phyloP scores from a whole-genome alignment of 176 grass and related monocot genomes.

The Cenchrus purpureus region DNA sequence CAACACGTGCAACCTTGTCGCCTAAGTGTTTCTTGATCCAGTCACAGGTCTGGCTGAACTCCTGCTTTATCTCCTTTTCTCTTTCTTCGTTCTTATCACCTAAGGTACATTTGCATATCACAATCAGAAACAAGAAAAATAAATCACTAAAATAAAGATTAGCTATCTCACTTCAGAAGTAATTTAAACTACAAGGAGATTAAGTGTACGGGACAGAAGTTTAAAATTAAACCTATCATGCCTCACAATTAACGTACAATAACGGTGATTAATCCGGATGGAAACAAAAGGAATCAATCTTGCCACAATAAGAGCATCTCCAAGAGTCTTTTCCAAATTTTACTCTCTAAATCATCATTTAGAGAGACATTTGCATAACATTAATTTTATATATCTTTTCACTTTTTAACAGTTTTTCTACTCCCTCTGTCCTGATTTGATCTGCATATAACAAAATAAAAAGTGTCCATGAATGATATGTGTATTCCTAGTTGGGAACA shows the following conservation, averaged over 20 bases:
- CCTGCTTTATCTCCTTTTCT: conserved; percentile 90
- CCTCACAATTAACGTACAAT: background rate
- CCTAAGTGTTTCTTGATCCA: conserved; percentile 97
- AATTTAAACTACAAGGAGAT: background rate
- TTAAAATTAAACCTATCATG: background rate
- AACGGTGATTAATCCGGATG: background rate
- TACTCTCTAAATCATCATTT: no score
- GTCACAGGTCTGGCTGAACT: conserved; percentile 86
- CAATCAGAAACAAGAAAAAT: conserved; percentile 33
- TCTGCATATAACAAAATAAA: no score
- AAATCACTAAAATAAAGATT: background rate
- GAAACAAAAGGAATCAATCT: background rate
- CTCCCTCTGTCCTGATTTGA: no score
- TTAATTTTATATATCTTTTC: no score
- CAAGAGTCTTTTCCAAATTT: no score
- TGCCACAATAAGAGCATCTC: no score
- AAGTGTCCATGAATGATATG: no score
- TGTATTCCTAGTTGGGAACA: no score
- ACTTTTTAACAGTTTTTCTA: no score
- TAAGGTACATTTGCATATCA: conserved; percentile 36
- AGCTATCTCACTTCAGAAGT: conserved; percentile 3
- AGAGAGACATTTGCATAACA: no score
- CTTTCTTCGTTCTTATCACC: conserved; percentile 93
- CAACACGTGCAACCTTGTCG: conserved; percentile 87
- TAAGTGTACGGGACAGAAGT: background rate